These are phyloP conservation scores for Yarrowia sp. DNA, from an alignment of 805 yeast species.

Conservation along the genomic window DNA sequence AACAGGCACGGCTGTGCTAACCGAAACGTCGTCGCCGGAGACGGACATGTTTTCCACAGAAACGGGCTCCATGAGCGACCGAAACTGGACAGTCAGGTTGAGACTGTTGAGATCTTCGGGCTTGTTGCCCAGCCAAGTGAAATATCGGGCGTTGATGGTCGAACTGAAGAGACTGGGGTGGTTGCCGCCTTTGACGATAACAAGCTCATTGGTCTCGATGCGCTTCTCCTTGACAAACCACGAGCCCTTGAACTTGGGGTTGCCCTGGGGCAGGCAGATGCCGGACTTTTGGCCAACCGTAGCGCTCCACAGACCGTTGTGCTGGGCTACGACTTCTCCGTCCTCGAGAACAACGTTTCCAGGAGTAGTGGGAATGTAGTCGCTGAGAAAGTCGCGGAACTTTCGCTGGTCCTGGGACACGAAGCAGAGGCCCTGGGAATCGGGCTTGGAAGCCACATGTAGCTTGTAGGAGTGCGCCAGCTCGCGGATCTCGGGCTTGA, in stretches of 20 bases:
- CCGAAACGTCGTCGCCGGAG: not conserved
- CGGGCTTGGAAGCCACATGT: conserved; percentile 75
- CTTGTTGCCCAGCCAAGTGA: conserved; percentile 49
- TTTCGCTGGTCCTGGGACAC: conserved; percentile 63
- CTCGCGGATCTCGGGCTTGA: conserved; percentile 70
- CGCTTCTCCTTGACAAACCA: conserved; percentile 86
- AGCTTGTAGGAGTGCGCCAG: conserved; percentile 57
- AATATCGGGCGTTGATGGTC: conserved; percentile 44
- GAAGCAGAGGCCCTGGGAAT: conserved; percentile 93
- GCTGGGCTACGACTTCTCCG: conserved; percentile 75
- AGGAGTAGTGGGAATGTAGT: conserved; percentile 67
- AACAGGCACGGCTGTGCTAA: conserved; percentile 47
- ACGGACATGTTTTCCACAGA: conserved; percentile 38
- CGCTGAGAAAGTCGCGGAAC: conserved; percentile 69
- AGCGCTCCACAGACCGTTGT: conserved; percentile 89
- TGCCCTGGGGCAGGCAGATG: conserved; percentile 84
- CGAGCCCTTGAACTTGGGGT: conserved; percentile 66
- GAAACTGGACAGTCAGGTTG: conserved; percentile 55
- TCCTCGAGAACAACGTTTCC: conserved; percentile 78
- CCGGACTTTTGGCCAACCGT: conserved; percentile 88
- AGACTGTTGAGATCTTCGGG: conserved; percentile 29
- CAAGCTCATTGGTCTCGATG: conserved; percentile 62
- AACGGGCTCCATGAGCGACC: conserved; percentile 69
- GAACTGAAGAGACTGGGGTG: conserved; percentile 54
- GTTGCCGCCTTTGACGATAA: conserved; percentile 71